phyloP scores from a whole-genome alignment of 176 grass and related monocot genomes.

The Hsuehochloa calcarea region DNA sequence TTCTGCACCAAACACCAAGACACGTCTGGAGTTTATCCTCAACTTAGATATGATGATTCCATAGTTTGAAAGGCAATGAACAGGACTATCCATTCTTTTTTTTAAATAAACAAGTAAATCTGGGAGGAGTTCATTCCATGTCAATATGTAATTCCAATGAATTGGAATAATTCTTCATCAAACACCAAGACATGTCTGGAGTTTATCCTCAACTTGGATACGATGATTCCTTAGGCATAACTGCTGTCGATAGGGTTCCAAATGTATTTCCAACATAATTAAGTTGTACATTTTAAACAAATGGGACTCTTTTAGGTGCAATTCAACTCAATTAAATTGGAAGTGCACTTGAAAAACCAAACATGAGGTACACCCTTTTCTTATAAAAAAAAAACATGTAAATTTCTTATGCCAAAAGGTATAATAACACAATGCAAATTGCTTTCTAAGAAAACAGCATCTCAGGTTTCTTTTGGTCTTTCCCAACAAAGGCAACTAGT shows the following conservation, averaged over 20 bases:
- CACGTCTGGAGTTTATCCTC: not conserved
- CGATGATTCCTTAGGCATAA: not conserved
- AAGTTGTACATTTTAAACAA: not conserved
- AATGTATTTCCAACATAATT: not conserved
- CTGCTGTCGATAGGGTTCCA: not conserved
- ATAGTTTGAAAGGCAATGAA: not conserved
- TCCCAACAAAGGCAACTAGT: not conserved
- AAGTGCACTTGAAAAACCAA: not conserved
- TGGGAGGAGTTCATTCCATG: not conserved
- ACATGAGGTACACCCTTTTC: not conserved
- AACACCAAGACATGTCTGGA: not conserved
- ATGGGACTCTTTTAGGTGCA: not conserved
- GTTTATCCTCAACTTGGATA: not conserved
- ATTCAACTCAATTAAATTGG: constrained; percentile 15
- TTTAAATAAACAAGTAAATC: constrained; percentile 3
- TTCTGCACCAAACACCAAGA: not conserved
- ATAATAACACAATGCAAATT: not conserved
- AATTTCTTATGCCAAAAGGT: not conserved
- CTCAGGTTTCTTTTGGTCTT: not conserved
- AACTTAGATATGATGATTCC: not conserved
- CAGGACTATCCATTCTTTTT: not conserved
- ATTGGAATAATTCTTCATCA: not conserved
- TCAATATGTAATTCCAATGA: not conserved
- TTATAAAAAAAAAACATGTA: not conserved
- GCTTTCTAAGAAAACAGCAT: not conserved